phyloP scores from a whole-genome alignment of 2,329 filamentous ascomycete species.

The Colletotrichum liriopes region DNA sequence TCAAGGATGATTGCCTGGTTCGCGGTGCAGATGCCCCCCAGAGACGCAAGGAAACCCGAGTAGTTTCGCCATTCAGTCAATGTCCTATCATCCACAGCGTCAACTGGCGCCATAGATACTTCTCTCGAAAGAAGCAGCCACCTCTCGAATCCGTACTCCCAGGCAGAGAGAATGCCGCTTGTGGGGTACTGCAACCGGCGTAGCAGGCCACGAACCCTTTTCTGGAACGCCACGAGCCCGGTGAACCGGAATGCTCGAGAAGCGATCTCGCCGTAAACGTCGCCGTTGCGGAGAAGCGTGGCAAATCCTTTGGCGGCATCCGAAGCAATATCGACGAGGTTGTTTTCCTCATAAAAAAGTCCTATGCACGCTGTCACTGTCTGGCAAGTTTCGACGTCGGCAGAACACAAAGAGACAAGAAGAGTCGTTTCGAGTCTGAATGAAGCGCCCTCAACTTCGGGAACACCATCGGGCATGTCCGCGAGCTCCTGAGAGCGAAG shows the following conservation, averaged over 20 bases:
- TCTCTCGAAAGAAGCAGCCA: slow-evolving; percentile 77
- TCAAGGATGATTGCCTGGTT: slow-evolving; percentile 71
- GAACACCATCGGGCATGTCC: slow-evolving; percentile 67
- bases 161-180: slow-evolving; percentile 77
- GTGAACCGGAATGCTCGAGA: slow-evolving; percentile 77
- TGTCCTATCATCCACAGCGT: slow-evolving; percentile 69
- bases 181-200: slow-evolving; percentile 75
- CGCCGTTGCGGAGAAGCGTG: slow-evolving; percentile 72
- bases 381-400: slow-evolving; percentile 76
- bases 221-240: slow-evolving; percentile 79
- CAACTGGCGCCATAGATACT: slow-evolving; percentile 67
- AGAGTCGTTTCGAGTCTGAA: slow-evolving; percentile 75
- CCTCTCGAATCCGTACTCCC: slow-evolving; percentile 76
- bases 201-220: slow-evolving; percentile 73
- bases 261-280: slow-evolving; percentile 74
- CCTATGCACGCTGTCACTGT: slow-evolving; percentile 74
- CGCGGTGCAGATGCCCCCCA: slow-evolving; percentile 77
- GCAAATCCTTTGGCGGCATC: slow-evolving; percentile 66
- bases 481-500: slow-evolving; percentile 64
- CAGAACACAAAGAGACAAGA: slow-evolving; percentile 75
- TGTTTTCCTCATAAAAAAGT: slow-evolving; percentile 74
- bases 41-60: slow-evolving; percentile 77
- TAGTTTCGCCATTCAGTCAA: slow-evolving; percentile 79
- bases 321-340: slow-evolving; percentile 66
- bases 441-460: slow-evolving; percentile 67